A percentile compares a stretch with the other conserved stretches of the same genome.
These are phyloP conservation scores for Aspergillus sp. DNA, from an alignment of 2,329 filamentous ascomycete species.

Conservation along the genomic window DNA sequence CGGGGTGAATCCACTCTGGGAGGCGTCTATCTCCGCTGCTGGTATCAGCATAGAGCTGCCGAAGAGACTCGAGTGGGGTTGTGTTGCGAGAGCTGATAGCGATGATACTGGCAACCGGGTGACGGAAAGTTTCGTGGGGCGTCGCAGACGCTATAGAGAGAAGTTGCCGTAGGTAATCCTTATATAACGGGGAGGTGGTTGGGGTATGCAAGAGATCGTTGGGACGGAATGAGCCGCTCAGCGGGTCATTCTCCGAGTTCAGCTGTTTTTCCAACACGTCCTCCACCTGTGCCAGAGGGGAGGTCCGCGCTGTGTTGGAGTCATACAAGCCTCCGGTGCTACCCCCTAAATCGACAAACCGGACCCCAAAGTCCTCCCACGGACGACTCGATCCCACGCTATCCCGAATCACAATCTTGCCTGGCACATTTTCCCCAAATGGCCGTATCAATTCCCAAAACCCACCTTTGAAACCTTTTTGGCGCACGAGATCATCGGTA, in stretches of 20 bases:
- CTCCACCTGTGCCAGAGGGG: slow-evolving; percentile 63
- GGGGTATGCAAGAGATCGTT: slow-evolving; percentile 31
- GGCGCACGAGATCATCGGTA: slow-evolving; percentile 73
- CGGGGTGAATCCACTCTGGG: slow-evolving; percentile 83
- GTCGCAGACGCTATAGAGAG: slow-evolving; percentile 75
- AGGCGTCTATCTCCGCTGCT: slow-evolving; percentile 71
- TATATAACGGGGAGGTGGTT: slow-evolving; percentile 74
- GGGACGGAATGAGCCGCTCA: slow-evolving; percentile 26
- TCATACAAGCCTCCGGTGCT: slow-evolving; percentile 37
- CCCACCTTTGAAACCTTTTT: slow-evolving; percentile 81
- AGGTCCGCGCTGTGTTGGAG: slow-evolving; percentile 38
- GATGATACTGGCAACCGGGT: slow-evolving; percentile 92
- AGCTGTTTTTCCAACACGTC: slow-evolving; percentile 77
- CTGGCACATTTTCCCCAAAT: slow-evolving; percentile 83
- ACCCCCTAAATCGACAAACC: slow-evolving; percentile 69
- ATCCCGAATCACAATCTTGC: slow-evolving; percentile 87
- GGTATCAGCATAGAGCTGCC: slow-evolving; percentile 81
- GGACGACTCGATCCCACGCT: slow-evolving; percentile 79
- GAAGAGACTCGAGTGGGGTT: slow-evolving; percentile 80
- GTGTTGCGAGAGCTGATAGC: slow-evolving; percentile 88
- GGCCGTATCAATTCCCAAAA: slow-evolving; percentile 83
- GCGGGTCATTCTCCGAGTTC: slow-evolving; percentile 65
- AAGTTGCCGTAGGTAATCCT: slow-evolving; percentile 77
- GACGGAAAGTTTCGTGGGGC: slow-evolving; percentile 88
- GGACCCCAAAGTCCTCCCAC: slow-evolving; percentile 87